A percentile compares a stretch with the other conserved stretches of the same genome.
Evolutionary conservation across 2,329 filamentous ascomycete species (phyloP).

Genomic region (Cladosporium sp.): DNA sequence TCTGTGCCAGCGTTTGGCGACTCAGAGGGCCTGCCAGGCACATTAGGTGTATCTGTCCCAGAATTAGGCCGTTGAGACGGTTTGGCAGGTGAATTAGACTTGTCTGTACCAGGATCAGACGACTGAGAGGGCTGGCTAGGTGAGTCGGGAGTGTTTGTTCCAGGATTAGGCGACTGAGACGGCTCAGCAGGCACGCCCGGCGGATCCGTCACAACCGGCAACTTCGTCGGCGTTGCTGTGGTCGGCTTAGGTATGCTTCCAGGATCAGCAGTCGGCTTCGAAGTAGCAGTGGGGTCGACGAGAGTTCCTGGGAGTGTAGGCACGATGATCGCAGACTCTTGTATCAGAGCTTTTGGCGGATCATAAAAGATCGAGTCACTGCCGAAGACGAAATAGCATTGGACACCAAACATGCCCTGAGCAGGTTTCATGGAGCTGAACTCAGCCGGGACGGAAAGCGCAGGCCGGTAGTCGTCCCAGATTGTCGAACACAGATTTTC

Average conservation of each 20-base stretch:
- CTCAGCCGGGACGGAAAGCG: conserved; percentile 24
- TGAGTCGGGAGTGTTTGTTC: not conserved
- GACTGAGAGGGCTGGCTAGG: not conserved
- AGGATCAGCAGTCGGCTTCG: not conserved
- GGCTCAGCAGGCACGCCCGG: not conserved
- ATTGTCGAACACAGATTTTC: conserved; percentile 29
- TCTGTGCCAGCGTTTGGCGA: not conserved
- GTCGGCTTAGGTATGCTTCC: not conserved
- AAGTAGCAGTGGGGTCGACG: not conserved
- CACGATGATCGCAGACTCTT: not conserved
- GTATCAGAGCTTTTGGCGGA: conserved; percentile 24
- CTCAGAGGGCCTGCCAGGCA: not conserved
- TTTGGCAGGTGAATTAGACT: not conserved
- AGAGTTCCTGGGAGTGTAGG: conserved; percentile 1
- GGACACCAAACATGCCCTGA: not conserved
- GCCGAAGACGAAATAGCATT: conserved; percentile 18
- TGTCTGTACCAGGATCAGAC: not conserved
- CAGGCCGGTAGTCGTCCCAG: conserved; percentile 28
- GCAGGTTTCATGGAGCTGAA: conserved; percentile 22
- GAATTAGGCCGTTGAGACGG: not conserved
- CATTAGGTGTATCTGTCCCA: not conserved
- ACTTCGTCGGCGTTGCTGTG: not conserved
- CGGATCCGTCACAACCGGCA: not conserved
- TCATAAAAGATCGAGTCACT: conserved; percentile 26
- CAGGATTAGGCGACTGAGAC: not conserved